Evolutionary conservation across 2,329 filamentous ascomycete genomes (phyloP).

Genomic region (Pyrenochaeta sp.): DNA sequence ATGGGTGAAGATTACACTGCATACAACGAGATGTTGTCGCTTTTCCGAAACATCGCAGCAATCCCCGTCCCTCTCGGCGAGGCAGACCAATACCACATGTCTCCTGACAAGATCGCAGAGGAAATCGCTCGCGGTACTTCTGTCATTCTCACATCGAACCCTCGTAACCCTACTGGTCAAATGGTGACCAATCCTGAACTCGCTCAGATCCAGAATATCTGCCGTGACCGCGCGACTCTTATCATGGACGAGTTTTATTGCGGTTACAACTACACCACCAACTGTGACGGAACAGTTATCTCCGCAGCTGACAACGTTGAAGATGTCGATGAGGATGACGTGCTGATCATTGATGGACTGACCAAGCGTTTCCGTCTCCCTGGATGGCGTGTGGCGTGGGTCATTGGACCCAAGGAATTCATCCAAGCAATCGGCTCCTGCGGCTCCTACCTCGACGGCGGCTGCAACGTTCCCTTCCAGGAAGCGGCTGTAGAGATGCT

Average conservation of each 20-base stretch:
- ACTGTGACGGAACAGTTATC: conserved; percentile 90
- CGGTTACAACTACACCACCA: conserved; percentile 90
- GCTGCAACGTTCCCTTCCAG: conserved; percentile 94
- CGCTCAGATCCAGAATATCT: conserved; percentile 90
- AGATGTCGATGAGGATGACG: conserved; percentile 80
- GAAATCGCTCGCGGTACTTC: conserved; percentile 81
- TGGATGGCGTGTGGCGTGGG: conserved; percentile 97
- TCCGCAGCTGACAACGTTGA: conserved; percentile 88
- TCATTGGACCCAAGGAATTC: conserved; percentile 94
- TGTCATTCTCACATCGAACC: conserved; percentile 94
- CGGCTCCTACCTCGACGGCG: conserved; percentile 92
- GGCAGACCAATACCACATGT: conserved; percentile 90
- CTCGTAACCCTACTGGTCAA: conserved; percentile 90
- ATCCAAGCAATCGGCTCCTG: conserved; percentile 92
- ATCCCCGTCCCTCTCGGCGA: conserved; percentile 73
- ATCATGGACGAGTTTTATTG: conserved; percentile 96
- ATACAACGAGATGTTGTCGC: conserved; percentile 95
- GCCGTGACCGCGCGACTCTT: conserved; percentile 86
- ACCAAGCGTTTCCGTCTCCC: conserved; percentile 97
- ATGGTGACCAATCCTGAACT: conserved; percentile 87
- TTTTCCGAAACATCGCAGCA: conserved; percentile 80
- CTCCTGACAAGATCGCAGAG: conserved; percentile 90
- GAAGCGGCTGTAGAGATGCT: conserved; percentile 93
- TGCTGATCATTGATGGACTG: conserved; percentile 92
- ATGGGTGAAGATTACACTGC: conserved; percentile 77